Evolutionary conservation across 2,329 filamentous ascomycete species (phyloP).

Genomic region (Cladosporium sphaerospermum): DNA sequence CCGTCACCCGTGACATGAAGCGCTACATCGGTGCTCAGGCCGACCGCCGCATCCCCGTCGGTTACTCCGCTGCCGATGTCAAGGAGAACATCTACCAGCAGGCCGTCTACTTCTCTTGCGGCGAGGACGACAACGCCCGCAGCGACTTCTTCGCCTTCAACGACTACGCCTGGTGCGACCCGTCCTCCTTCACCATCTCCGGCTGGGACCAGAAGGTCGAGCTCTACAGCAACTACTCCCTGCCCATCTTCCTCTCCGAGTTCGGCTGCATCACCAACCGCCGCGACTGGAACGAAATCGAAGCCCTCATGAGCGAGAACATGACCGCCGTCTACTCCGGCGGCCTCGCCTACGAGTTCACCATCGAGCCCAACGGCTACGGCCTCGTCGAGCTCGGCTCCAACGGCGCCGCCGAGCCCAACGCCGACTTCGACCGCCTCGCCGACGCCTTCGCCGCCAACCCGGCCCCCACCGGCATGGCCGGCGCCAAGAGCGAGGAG

Average conservation of each 20-base stretch:
- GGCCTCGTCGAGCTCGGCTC: constrained; percentile 66
- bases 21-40: constrained; percentile 68
- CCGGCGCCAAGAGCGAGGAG: constrained; percentile 46
- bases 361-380: constrained; percentile 69
- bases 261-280: constrained; percentile 81
- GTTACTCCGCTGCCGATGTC: constrained; percentile 81
- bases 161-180: constrained; percentile 79
- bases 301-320: constrained; percentile 67
- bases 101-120: constrained; percentile 89
- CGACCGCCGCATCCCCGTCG: constrained; percentile 65
- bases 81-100: constrained; percentile 77
- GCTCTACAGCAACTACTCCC: constrained; percentile 77
- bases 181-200: constrained; percentile 60
- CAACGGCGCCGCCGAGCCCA: constrained; percentile 47
- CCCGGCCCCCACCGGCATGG: constrained; percentile 49
- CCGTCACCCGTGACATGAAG: constrained; percentile 73
- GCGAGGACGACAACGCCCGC: constrained; percentile 65
- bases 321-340: constrained; percentile 92
- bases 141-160: constrained; percentile 87
- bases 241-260: constrained; percentile 90
- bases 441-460: constrained; percentile 47
- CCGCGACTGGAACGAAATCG: constrained; percentile 75
- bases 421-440: constrained; percentile 57
- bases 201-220: constrained; percentile 85
- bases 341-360: constrained; percentile 92